A percentile compares a stretch with the other conserved stretches of the same genome.
Evolutionary conservation across 148 eudicot genomes (phyloP).

Genomic region (Diospyros kaki): DNA sequence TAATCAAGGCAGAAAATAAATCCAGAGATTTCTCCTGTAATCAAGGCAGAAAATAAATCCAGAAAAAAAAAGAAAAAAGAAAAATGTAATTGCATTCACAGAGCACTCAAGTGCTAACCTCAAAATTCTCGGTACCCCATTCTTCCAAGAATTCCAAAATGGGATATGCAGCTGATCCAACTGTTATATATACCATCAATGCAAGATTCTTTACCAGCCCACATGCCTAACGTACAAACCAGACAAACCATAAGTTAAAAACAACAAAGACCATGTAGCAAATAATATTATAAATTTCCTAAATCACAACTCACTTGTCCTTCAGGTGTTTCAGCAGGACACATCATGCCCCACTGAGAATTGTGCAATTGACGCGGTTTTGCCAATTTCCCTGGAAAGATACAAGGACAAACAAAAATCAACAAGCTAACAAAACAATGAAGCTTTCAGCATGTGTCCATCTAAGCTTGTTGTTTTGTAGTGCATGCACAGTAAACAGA

Average conservation of each 20-base stretch:
- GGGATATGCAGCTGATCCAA: constrained; percentile 97
- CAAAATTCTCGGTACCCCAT: constrained; percentile 98
- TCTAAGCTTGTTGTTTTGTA: not conserved
- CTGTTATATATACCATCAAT: constrained; percentile 89
- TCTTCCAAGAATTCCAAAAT: constrained; percentile 93
- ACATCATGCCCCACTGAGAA: constrained; percentile 99
- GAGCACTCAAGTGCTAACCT: constrained; percentile 28
- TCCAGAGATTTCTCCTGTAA: constrained; percentile 55
- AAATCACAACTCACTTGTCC: constrained; percentile 52
- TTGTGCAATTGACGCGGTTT: constrained; percentile 98
- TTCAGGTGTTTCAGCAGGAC: constrained; percentile 99
- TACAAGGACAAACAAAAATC: not conserved
- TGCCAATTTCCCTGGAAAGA: constrained; percentile 69
- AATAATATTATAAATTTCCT: not conserved
- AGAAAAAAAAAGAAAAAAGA: not conserved
- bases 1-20: not conserved
- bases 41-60: not conserved
- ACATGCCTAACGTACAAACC: constrained; percentile 57
- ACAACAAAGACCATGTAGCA: not conserved
- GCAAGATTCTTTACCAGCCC: constrained; percentile 98
- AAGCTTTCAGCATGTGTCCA: not conserved
- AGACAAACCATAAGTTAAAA: constrained; percentile 3
- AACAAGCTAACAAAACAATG: not conserved
- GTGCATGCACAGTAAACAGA: not conserved
- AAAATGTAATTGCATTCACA: not conserved